Conservation (phyloP, 2,329 filamentous ascomycete genomes). For the Metarhizium brunneum region DNA sequence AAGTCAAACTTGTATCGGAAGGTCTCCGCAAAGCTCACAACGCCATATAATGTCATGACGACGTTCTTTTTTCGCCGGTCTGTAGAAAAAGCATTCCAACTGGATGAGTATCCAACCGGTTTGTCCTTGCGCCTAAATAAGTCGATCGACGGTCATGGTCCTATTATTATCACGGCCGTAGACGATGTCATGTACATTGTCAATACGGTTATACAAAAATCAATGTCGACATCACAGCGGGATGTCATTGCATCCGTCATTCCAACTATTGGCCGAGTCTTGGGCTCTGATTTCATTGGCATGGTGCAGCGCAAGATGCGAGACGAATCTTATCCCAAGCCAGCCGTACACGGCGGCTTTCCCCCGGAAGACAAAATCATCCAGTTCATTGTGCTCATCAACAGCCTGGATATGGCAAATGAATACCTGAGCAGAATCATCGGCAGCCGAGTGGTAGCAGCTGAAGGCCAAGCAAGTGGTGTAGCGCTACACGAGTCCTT, state of each 20-base stretch:
- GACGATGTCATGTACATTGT: constrained; percentile 99
- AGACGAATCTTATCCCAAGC: constrained; percentile 84
- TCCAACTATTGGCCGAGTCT: constrained; percentile 67
- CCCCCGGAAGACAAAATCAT: constrained; percentile 86
- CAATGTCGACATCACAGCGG: constrained; percentile 76
- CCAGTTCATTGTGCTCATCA: constrained; percentile 84
- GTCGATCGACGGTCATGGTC: constrained; percentile 66
- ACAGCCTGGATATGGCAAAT: constrained; percentile 86
- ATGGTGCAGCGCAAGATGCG: constrained; percentile 98
- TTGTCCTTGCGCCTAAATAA: constrained; percentile 67
- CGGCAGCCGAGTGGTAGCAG: constrained; percentile 47
- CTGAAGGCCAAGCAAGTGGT: constrained; percentile 26
- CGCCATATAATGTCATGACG: constrained; percentile 84
- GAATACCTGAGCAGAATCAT: constrained; percentile 89
- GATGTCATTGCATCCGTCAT: constrained; percentile 70
- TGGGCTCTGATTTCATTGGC: constrained; percentile 84
- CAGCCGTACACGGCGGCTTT: constrained; percentile 66
- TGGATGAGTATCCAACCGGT: constrained; percentile 79
- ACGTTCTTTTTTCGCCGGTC: constrained; percentile 95
- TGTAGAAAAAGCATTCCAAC: constrained; percentile 93
- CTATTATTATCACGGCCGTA: constrained; percentile 89
- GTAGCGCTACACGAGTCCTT: constrained; percentile 35
- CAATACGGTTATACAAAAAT: constrained; percentile 80
- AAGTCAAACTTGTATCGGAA: constrained; percentile 78
- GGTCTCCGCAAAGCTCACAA: constrained; percentile 61